Evolutionary conservation across 805 yeast species (phyloP), one percentile per base, ranked within the genome.

Genomic region (Brettanomyces sp.): DNA sequence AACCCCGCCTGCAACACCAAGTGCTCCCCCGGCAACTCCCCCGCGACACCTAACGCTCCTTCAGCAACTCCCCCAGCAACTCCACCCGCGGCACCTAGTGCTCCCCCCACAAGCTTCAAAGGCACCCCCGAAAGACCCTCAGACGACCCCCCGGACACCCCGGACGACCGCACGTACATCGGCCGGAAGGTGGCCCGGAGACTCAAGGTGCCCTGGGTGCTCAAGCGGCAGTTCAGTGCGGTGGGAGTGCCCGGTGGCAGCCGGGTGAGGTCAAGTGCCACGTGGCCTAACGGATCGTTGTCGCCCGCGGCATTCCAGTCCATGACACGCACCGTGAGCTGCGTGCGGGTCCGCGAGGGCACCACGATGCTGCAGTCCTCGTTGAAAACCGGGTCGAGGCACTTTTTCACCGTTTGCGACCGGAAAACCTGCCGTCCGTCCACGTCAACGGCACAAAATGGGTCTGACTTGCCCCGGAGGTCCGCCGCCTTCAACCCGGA

Each of bases 301-400:
- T 72, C 76, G 51, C 86, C 90, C 23, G 89, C 75, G 58, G 82
- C 71, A 63, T 85, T 93, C 91, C 91, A 85, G 62, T 85, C 93
- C 56, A 65, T 76, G 14, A 81, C 77, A 40, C 72, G 73, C 23
- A 81, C 53, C 33, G 62, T 50, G 28, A 83, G 59, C 14, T 65
- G 55, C 24, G 75, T 67, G 57, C 84, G 73, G 2, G 79, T 66
- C 61, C 87, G 76, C 0, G 93, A 82, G 35, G 76, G 70, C 47
- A 85, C 62, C 4, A 85, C 80, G 52, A 87, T 63, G 4, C 69
- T 70, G 23, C 76, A 67, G 6, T 67, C 62, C 55, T 86, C 93
- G 59, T 86, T 81, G 90, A 93, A 89, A 9, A 71, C 73, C 14
- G 95, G 95, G 46, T 77, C 69, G 53, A 85, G 67, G 0, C 85